Evolutionary conservation across 1,139 yeast species (phyloP).

Genomic region (Hyphopichia wangnamkhiaoensis): DNA sequence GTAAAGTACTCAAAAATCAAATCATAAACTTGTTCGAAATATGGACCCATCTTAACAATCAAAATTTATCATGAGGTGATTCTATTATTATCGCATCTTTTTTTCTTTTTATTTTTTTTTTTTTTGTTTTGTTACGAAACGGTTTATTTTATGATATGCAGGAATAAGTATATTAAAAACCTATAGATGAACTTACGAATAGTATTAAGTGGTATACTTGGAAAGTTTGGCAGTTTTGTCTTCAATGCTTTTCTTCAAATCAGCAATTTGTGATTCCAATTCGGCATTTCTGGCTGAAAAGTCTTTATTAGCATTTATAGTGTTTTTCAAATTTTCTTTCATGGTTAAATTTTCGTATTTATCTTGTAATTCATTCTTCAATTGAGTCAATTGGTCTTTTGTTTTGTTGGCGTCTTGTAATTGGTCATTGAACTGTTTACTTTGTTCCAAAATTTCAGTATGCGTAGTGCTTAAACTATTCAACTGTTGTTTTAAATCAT

Average conservation of each 20-base stretch:
- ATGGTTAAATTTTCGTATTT: constrained; percentile 42
- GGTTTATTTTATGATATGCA: no score
- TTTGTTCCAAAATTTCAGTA: constrained; percentile 40
- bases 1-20: no score
- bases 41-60: no score
- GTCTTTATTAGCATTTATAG: constrained; percentile 47
- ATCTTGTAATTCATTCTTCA: constrained; percentile 23
- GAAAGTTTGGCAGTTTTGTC: constrained; percentile 20
- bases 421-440: constrained; percentile 27
- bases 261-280: constrained; percentile 34
- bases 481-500: constrained; percentile 31
- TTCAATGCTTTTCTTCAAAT: constrained; percentile 19
- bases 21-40: no score
- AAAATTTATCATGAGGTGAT: no score
- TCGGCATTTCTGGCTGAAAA: constrained; percentile 40
- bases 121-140: no score
- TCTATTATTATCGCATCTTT: no score
- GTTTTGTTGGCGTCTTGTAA: constrained; percentile 23
- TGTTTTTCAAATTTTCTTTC: constrained; percentile 47
- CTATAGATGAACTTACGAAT: no score
- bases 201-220: background rate
- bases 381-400: constrained; percentile 19
- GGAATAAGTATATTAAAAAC: no score
- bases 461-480: constrained; percentile 38
- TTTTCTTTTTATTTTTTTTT: no score